Percentiles rank a stretch among this genome's conserved stretches.
Conservation (phyloP, 2,329 filamentous ascomycete species). For the Septoria petroselini region DNA sequence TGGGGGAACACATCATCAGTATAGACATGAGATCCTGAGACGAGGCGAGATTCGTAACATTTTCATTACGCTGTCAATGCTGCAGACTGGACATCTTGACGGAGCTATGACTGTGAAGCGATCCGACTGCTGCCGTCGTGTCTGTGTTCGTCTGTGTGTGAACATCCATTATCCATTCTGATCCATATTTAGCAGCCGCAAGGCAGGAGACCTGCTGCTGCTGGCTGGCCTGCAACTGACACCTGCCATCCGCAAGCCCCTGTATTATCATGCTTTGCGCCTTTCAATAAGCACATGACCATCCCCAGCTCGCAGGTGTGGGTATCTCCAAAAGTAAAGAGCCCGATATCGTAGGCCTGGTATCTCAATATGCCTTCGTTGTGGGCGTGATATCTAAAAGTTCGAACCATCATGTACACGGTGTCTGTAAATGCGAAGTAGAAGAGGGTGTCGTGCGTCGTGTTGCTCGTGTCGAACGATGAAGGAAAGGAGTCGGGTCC, state of each 20-base stretch:
- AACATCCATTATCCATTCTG: constrained; percentile 4
- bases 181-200: neutral
- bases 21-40: constrained; percentile 8
- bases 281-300: constrained; percentile 1
- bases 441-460: constrained; percentile 21
- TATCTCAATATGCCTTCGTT: constrained; percentile 25
- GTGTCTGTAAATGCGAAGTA: constrained; percentile 12
- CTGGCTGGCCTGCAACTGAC: constrained; percentile 4
- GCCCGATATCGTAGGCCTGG: constrained; percentile 31
- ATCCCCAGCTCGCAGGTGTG: constrained; percentile 13
- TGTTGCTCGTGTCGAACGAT: constrained; percentile 23
- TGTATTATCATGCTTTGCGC: constrained; percentile 11
- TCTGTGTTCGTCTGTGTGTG: neutral
- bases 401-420: constrained; percentile 23
- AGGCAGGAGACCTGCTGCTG: constrained; percentile 14
- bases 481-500: constrained; percentile 17
- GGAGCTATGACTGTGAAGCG: constrained; percentile 1
- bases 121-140: neutral
- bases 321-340: constrained; percentile 21
- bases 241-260: constrained; percentile 6
- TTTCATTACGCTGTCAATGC: constrained; percentile 12
- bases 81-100: constrained; percentile 12
- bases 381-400: constrained; percentile 25
- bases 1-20: neutral
- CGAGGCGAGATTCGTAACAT: constrained; percentile 4